Percentiles rank a stretch among this genome's conserved stretches.
phyloP scores from a whole-genome alignment of 306 rosid species.

The Dalbergia cochinchinensis region DNA sequence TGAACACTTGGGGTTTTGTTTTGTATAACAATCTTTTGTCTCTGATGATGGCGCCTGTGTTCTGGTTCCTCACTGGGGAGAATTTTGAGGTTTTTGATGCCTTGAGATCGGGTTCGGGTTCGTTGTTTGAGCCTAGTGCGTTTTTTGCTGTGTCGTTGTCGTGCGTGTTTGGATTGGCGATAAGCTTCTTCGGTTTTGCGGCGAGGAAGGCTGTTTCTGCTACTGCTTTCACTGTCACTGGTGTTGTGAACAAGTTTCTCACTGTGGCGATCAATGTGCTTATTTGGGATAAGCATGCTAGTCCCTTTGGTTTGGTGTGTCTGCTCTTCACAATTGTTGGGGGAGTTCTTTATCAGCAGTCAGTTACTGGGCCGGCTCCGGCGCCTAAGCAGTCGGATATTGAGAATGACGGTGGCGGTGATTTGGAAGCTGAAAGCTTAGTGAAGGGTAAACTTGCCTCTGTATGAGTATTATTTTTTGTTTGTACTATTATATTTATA shows the following conservation, averaged over 20 bases:
- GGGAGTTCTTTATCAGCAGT: conserved; percentile 94
- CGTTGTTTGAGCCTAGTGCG: conserved; percentile 64
- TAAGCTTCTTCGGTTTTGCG: conserved; percentile 96
- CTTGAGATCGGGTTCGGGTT: conserved; percentile 57
- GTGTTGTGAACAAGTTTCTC: conserved; percentile 95
- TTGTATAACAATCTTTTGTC: conserved; percentile 84
- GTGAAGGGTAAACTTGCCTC: conserved; percentile 71
- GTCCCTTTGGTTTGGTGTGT: conserved; percentile 85
- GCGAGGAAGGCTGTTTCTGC: conserved; percentile 93
- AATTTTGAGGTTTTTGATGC: conserved; percentile 74
- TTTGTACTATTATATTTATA: conserved; percentile 48
- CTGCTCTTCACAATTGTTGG: conserved; percentile 84
- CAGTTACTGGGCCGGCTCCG: conserved; percentile 66
- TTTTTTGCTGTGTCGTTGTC: conserved; percentile 74
- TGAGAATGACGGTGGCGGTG: conserved; percentile 45
- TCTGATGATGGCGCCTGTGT: conserved; percentile 80
- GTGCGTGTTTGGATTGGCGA: conserved; percentile 86
- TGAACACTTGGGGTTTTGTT: conserved; percentile 96
- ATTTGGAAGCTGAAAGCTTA: conserved; percentile 55
- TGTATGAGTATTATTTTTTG: conserved; percentile 49
- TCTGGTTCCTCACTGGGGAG: conserved; percentile 89
- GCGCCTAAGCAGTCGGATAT: conserved; percentile 56
- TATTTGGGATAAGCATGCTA: conserved; percentile 99
- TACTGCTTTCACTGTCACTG: conserved; percentile 93
- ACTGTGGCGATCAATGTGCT: conserved; percentile 87